Conservation (phyloP, 345 rosid species). For the Theobroma cacao region DNA sequence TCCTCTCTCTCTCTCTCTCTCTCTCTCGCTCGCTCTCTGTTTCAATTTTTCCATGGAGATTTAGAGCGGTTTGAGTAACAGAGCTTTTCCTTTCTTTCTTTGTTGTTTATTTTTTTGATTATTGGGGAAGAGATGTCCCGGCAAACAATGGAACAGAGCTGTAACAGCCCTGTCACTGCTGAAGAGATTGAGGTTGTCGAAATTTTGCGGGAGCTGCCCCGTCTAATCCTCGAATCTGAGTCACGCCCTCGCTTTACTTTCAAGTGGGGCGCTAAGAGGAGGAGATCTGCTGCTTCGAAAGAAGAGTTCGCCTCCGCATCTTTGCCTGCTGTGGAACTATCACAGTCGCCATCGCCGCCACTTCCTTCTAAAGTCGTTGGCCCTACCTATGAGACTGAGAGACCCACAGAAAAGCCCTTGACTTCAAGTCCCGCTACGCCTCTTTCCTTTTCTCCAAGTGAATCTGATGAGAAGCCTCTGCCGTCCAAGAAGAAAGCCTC, state of each 20-base stretch:
- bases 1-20: not conserved
- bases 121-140: not conserved
- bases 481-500: conserved; percentile 23
- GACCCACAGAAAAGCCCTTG: conserved; percentile 5
- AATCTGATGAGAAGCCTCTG: conserved; percentile 31
- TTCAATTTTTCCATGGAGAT: not conserved
- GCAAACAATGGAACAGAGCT: not conserved
- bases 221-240: conserved; percentile 2
- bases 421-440: conserved; percentile 42
- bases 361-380: not conserved
- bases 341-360: not conserved
- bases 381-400: not conserved
- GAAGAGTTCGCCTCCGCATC: not conserved
- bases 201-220: conserved; percentile 26
- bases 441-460: conserved; percentile 33
- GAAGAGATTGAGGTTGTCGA: conserved; percentile 21
- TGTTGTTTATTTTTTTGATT: not conserved
- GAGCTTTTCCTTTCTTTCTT: no score
- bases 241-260: not conserved
- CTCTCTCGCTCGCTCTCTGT: no score
- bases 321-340: not conserved
- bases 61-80: not conserved
- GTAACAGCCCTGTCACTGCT: not conserved
- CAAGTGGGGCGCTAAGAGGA: conserved; percentile 29
- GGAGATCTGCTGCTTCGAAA: conserved; percentile 21